Conservation (phyloP, 2,329 filamentous ascomycete species). For the Fusarium torreyae region DNA sequence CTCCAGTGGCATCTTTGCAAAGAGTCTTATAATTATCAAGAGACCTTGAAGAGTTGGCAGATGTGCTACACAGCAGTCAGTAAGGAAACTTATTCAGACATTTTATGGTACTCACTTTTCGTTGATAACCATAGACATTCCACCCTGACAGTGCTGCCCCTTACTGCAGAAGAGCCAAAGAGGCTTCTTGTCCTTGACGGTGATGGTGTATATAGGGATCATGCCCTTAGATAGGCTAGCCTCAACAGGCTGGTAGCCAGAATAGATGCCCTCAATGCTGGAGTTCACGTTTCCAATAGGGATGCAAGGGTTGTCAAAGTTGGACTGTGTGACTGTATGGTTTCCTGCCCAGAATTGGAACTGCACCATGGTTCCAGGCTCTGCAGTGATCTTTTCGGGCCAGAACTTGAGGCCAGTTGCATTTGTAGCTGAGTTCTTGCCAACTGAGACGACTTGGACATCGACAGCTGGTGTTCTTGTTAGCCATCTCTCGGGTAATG, state of each 20-base stretch:
- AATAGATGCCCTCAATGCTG: conserved; percentile 73
- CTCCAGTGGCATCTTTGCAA: conserved; percentile 53
- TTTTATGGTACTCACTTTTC: conserved; percentile 69
- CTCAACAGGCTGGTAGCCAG: conserved; percentile 76
- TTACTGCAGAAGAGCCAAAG: conserved; percentile 87
- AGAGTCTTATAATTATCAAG: conserved; percentile 64
- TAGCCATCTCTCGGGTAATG: neutral
- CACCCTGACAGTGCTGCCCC: conserved; percentile 79
- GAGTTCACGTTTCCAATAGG: conserved; percentile 70
- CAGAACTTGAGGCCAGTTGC: conserved; percentile 70
- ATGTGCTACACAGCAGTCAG: conserved; percentile 55
- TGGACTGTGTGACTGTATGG: conserved; percentile 85
- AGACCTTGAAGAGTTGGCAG: conserved; percentile 67
- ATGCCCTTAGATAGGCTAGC: conserved; percentile 64
- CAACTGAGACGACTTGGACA: conserved; percentile 78
- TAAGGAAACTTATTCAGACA: neutral
- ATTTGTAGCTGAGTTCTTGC: conserved; percentile 65
- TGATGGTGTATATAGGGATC: conserved; percentile 79
- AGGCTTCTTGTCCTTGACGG: conserved; percentile 77
- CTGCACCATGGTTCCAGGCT: conserved; percentile 74
- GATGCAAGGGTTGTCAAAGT: conserved; percentile 78
- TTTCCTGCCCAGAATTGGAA: conserved; percentile 79
- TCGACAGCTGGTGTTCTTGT: conserved; percentile 52
- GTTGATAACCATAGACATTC: conserved; percentile 85
- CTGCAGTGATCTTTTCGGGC: conserved; percentile 75